Base-by-base conservation (phyloP, 2,329 filamentous ascomycete species). In the Calycina marina region DNA sequence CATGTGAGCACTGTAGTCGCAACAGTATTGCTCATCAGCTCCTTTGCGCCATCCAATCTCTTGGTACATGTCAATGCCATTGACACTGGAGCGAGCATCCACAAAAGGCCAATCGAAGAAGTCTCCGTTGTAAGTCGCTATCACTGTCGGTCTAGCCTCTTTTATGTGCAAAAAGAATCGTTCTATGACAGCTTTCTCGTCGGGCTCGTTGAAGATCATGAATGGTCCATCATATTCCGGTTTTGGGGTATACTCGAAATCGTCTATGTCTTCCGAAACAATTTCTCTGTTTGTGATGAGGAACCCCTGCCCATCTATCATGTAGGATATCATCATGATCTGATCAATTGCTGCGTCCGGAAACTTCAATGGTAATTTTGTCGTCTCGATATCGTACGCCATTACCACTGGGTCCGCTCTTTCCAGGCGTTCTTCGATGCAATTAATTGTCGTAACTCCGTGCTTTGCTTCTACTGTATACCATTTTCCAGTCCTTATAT, bases 61-160 rank as follows among this genome's bases (percentile, higher is more conserved):
- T 41, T 79, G 81, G 58, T 98, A 98, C 90, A 98, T 96, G 57
- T 98, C 90, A 53, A 98, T 94, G 17, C 92, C 90, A 46, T 92
- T 78, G 43, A 94, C 71, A 51, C 85, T 92, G 16, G 92, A 84
- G 59, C 90, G 69, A 27, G 90, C 75, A 61, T 98, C 90, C 14
- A 98, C 85, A 52, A 92, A 98, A 0, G 90, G 88, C 90, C 90
- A 98, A 77, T 98, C 90, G 75, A 98, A 98, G 56, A 98, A 98
- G 62, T 98, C 90, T 61, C 90, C 90, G 83, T 98, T 98, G 67
- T 98, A 98, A n/a, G 90, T 98, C 20, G 92, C 88, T 54, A 98
- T 98, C 35, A 98, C 88, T 0, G 86, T 96, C 1, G 90, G 90
- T 38, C 80, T 73, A 1, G 85, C 84, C 54, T 93, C 84, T 50